Evolutionary conservation across 441 rosid genomes (phyloP), one percentile per base, ranked within the genome.

Genomic region (Brassica balearica): DNA sequence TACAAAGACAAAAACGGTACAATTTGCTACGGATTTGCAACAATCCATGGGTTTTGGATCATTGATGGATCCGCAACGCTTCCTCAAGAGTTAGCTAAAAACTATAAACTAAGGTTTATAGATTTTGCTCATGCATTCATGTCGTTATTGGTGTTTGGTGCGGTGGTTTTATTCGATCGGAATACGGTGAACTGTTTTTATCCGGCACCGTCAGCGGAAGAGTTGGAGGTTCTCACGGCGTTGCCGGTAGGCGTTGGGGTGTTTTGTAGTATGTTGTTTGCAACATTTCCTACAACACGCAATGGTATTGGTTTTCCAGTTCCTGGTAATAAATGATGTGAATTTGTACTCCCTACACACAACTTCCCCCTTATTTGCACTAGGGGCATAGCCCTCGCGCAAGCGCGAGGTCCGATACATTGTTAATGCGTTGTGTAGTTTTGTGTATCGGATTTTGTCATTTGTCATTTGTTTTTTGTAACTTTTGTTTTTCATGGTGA

Each of bases 271-370:
- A 88, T 90, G 97, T 76, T 93, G 80, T 95, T 93, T 66, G 88
- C 91, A 43, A 84, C 83, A 19, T 95, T 95, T 72, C 99, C 99
- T 0, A 92, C 96, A 20, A 84, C 79, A 70, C 97, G 98, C 73
- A 93, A 92, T 69, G 99, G 99, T 58, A 87, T 95, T 69, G 99
- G 99, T 62, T 93, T 95, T 48, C 97, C 99, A 56, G 23, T 59
- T 70, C 53, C 79, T 43, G n/a, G 51, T 68, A 73, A 78, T 60
- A 67, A 78, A n/a, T n/a, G n/a, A n/a, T n/a, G n/a, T n/a, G n/a
- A n/a, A n/a, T n/a, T n/a, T n/a, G n/a, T n/a, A n/a, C n/a, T n/a
- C n/a, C n/a, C n/a, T n/a, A n/a, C n/a, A n/a, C n/a, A n/a, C n/a
- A n/a, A n/a, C n/a, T n/a, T n/a, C n/a, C n/a, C n/a, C n/a, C n/a